phyloP scores from a whole-genome alignment of 306 rosid genomes.

The Fagus sylvatica region DNA sequence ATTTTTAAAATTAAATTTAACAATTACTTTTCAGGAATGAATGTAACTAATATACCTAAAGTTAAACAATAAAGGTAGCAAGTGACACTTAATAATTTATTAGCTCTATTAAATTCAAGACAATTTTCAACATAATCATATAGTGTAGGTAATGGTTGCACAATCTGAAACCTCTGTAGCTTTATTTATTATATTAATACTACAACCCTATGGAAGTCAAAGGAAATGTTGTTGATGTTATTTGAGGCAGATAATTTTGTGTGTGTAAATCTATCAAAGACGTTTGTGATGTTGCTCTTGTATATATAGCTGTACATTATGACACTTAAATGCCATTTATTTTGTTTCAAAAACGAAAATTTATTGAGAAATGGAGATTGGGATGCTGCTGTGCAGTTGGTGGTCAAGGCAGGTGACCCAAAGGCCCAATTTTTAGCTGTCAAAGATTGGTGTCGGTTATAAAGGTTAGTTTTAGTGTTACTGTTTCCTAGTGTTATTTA shows the following conservation, averaged over 20 bases:
- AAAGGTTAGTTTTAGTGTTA: constrained; percentile 58
- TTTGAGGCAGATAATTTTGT: constrained; percentile 9
- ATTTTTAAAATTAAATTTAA: too few relatives aligned
- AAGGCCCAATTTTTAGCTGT: constrained; percentile 59
- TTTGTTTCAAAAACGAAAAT: constrained; percentile 37
- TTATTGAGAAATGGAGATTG: constrained; percentile 65
- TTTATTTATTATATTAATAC: too few relatives aligned
- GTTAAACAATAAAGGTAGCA: too few relatives aligned
- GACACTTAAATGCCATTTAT: constrained; percentile 14
- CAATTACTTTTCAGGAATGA: too few relatives aligned
- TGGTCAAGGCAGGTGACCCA: constrained; percentile 83
- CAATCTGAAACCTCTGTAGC: too few relatives aligned
- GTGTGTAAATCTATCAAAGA: neutral
- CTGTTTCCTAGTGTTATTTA: constrained; percentile 22
- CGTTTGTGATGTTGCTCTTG: neutral
- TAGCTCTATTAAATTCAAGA: too few relatives aligned
- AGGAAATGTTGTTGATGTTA: constrained; percentile 8
- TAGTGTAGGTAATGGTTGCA: too few relatives aligned
- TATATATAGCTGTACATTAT: neutral
- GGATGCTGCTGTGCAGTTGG: constrained; percentile 84
- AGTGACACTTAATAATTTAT: too few relatives aligned
- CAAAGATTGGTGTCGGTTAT: constrained; percentile 85
- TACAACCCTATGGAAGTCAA: neutral
- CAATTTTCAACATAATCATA: too few relatives aligned
- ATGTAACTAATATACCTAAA: too few relatives aligned